Evolutionary conservation across 2,329 filamentous ascomycete genomes (phyloP).

Genomic region (Botrytis deweyae): DNA sequence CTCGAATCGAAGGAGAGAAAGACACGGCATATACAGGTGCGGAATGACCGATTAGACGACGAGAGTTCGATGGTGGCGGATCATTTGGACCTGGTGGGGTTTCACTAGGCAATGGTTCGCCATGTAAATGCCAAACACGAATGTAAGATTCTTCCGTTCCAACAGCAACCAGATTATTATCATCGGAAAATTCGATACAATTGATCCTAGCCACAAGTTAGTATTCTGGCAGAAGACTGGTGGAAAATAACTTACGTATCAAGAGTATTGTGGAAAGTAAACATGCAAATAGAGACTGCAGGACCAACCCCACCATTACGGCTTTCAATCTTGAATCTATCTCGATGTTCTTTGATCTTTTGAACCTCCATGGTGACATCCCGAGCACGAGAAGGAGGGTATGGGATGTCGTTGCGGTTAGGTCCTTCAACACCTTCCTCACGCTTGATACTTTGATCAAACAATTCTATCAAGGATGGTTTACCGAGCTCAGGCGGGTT

Average conservation of each 20-base stretch:
- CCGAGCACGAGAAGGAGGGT: conserved; percentile 82
- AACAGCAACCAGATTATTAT: conserved; percentile 80
- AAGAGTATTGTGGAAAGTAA: conserved; percentile 95
- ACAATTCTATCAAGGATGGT: conserved; percentile 77
- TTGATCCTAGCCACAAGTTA: conserved; percentile 60
- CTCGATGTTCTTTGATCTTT: conserved; percentile 87
- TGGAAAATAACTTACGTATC: conserved; percentile 63
- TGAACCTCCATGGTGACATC: conserved; percentile 95
- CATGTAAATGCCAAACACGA: conserved; percentile 88
- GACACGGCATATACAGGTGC: conserved; percentile 86
- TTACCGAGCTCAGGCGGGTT: conserved; percentile 70
- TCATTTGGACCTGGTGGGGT: conserved; percentile 59
- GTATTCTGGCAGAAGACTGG: conserved; percentile 9
- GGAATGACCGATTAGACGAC: conserved; percentile 79
- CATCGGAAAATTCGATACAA: conserved; percentile 94
- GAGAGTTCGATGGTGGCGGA: conserved; percentile 68
- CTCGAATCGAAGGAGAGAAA: conserved; percentile 60
- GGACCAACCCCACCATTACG: conserved; percentile 81
- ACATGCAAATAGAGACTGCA: conserved; percentile 89
- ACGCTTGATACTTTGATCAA: conserved; percentile 82
- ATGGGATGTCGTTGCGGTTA: conserved; percentile 73
- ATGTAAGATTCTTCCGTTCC: conserved; percentile 96
- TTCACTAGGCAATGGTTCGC: conserved; percentile 71
- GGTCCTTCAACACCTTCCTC: conserved; percentile 87
- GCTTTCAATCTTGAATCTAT: conserved; percentile 84